phyloP scores from a whole-genome alignment of 2,329 filamentous ascomycete genomes.

The Neonectria magnoliae region DNA sequence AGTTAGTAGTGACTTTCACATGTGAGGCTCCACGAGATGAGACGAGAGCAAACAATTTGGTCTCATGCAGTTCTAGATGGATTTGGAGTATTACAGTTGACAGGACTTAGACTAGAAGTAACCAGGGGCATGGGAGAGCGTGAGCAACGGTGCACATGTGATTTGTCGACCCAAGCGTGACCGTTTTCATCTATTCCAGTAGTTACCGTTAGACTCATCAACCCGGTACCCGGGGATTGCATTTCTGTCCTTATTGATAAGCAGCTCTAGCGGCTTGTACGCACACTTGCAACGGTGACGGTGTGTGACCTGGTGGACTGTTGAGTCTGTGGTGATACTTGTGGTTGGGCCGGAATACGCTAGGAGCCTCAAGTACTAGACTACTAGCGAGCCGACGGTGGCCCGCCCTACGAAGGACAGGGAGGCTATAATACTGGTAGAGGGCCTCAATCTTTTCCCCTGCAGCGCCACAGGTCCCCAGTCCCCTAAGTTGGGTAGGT shows the following conservation, averaged over 20 bases:
- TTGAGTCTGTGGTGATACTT: not conserved
- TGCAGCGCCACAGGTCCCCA: not conserved
- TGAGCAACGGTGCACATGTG: constrained; percentile 7
- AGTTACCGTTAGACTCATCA: not conserved
- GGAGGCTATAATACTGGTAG: constrained; percentile 3
- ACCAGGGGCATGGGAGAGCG: not conserved
- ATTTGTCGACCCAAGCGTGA: constrained; percentile 2
- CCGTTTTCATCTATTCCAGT: not conserved
- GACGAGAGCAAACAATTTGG: not conserved
- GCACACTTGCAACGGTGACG: constrained; percentile 13
- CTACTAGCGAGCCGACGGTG: not conserved
- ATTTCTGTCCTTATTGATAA: too few species aligned
- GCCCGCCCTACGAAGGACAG: not conserved
- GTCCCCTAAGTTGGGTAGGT: too few species aligned
- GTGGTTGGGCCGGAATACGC: not conserved
- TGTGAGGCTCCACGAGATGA: not conserved
- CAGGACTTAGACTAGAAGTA: not conserved
- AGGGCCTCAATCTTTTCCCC: not conserved
- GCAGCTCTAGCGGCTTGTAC: not conserved
- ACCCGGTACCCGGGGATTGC: not conserved
- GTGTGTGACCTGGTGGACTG: not conserved
- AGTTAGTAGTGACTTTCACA: not conserved
- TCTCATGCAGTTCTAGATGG: not conserved
- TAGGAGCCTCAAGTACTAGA: not conserved
- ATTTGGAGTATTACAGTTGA: not conserved